Percentiles rank a stretch among this genome's conserved stretches.
Conservation (phyloP, 2,329 filamentous ascomycete genomes). For the Pestalotiopsis sp. region DNA sequence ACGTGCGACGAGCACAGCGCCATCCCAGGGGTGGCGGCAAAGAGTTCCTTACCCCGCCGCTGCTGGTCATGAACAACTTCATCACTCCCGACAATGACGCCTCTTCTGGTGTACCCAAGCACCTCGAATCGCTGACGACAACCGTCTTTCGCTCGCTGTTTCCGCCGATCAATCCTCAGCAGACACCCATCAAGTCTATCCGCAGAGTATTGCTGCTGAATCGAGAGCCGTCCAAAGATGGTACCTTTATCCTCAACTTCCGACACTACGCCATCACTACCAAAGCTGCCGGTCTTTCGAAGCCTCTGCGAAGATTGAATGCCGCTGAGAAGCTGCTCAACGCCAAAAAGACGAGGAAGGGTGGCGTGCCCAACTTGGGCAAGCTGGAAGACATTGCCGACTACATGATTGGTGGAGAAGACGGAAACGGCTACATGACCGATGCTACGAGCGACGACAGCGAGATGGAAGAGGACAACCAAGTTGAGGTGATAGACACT, state of each 20-base stretch:
- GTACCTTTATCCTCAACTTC: conserved; percentile 81
- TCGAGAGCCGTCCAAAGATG: conserved; percentile 70
- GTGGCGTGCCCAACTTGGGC: conserved; percentile 82
- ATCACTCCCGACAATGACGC: conserved; percentile 64
- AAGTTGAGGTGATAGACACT: conserved; percentile 81
- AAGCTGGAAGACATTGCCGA: conserved; percentile 93
- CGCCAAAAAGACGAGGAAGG: conserved; percentile 64
- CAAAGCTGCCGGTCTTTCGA: conserved; percentile 81
- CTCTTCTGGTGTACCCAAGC: conserved; percentile 79
- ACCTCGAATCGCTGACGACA: conserved; percentile 89
- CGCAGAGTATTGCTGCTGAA: conserved; percentile 89
- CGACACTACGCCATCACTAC: conserved; percentile 96
- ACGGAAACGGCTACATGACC: conserved; percentile 81
- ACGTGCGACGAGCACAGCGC: conserved; percentile 82
- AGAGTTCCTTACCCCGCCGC: conserved; percentile 81
- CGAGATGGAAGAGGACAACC: conserved; percentile 90
- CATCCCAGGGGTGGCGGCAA: conserved; percentile 82
- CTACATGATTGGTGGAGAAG: conserved; percentile 85
- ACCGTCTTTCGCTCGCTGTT: conserved; percentile 97
- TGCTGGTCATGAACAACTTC: conserved; percentile 99
- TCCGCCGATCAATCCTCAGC: conserved; percentile 91
- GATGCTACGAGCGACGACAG: conserved; percentile 86
- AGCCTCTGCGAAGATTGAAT: conserved; percentile 80
- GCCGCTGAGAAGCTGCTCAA: conserved; percentile 79
- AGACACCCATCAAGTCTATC: conserved; percentile 89